phyloP scores from a whole-genome alignment of 768 basidiomycete species.

The Russula abietina region DNA sequence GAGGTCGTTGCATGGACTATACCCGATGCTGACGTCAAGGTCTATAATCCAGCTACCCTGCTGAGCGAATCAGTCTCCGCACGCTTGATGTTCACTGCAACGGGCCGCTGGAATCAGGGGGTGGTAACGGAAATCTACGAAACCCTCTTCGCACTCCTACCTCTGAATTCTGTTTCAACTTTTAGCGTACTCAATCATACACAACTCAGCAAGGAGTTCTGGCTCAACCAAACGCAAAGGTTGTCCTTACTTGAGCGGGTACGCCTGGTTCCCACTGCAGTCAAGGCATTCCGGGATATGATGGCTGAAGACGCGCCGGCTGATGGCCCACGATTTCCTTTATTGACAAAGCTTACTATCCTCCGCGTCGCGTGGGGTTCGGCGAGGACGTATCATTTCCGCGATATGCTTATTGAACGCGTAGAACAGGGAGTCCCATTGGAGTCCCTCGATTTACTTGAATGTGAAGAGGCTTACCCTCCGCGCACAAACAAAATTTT shows the following conservation, averaged over 20 bases:
- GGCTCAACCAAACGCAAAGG: background rate
- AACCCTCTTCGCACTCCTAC: background rate
- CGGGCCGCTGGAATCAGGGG: no score
- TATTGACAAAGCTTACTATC: background rate
- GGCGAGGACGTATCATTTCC: background rate
- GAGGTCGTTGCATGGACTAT: background rate
- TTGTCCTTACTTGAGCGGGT: background rate
- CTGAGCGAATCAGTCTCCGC: background rate
- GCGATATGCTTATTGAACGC: background rate
- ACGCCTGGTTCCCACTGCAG: background rate
- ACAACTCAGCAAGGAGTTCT: background rate
- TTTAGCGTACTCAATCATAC: background rate
- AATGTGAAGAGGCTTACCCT: background rate
- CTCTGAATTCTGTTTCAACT: background rate
- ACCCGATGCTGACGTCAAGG: background rate
- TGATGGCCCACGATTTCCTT: background rate
- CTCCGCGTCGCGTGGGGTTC: background rate
- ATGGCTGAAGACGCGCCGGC: background rate
- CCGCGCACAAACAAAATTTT: background rate
- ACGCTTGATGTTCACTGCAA: background rate
- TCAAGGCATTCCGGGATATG: background rate
- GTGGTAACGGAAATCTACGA: background rate
- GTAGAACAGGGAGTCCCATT: background rate
- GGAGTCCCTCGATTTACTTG: conserved; percentile 1
- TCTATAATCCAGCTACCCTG: background rate